These are phyloP conservation scores for Barnettozyma wickerhamii DNA, from an alignment of 805 yeast genomes.

Conservation along the genomic window DNA sequence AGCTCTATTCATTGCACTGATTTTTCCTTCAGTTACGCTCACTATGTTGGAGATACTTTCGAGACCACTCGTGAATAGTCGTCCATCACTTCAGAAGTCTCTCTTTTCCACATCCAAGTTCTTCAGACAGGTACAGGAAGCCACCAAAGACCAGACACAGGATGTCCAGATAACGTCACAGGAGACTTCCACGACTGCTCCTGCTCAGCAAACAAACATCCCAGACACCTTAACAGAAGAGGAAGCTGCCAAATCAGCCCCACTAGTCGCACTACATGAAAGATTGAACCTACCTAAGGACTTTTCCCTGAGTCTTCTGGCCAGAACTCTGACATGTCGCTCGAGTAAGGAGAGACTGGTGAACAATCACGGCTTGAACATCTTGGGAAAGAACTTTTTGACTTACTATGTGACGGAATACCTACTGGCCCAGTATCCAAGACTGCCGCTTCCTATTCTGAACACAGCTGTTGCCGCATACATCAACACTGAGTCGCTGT, in stretches of 20 bases:
- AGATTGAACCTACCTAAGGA: slow-evolving; percentile 61
- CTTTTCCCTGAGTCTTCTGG: slow-evolving; percentile 62
- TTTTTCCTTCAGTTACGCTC: background rate
- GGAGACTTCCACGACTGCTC: no score
- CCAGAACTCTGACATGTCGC: slow-evolving; percentile 72
- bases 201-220: no score
- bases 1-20: no score
- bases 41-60: slow-evolving; percentile 6
- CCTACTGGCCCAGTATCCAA: slow-evolving; percentile 73
- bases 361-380: slow-evolving; percentile 73
- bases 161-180: background rate
- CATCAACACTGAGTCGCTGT: slow-evolving; percentile 61
- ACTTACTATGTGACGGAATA: slow-evolving; percentile 73
- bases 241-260: slow-evolving; percentile 56
- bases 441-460: slow-evolving; percentile 79
- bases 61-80: slow-evolving; percentile 6
- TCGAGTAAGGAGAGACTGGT: slow-evolving; percentile 41
- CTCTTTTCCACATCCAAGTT: slow-evolving; percentile 8
- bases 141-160: background rate
- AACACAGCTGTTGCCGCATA: slow-evolving; percentile 73
- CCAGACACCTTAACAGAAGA: slow-evolving; percentile 36
- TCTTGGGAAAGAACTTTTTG: slow-evolving; percentile 77
- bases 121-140: slow-evolving; percentile 5
- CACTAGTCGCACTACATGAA: slow-evolving; percentile 73
- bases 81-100: slow-evolving; percentile 6